These are phyloP conservation scores for Phyllachora maydis DNA, from an alignment of 2,329 filamentous ascomycete species.

Conservation along the genomic window DNA sequence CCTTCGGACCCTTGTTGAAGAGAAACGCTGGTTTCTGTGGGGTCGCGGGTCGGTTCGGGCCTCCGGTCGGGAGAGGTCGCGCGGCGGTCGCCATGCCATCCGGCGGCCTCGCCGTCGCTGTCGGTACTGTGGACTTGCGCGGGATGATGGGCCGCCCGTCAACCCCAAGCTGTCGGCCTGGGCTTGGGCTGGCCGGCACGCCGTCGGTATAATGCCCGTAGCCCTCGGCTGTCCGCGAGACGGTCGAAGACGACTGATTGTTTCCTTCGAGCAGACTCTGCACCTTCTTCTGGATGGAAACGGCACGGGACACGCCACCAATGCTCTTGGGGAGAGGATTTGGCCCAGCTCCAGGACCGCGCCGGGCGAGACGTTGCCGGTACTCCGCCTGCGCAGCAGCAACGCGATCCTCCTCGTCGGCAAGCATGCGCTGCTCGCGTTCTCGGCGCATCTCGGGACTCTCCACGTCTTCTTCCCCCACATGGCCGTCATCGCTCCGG, in stretches of 20 bases:
- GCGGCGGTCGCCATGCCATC: slow-evolving; percentile 6
- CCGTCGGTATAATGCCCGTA: slow-evolving; percentile 71
- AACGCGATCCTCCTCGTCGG: slow-evolving; percentile 77
- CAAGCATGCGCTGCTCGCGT: slow-evolving; percentile 60
- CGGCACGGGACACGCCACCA: slow-evolving; percentile 42
- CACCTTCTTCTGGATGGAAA: slow-evolving; percentile 82
- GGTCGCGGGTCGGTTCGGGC: slow-evolving; percentile 22
- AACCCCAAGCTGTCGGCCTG: no score
- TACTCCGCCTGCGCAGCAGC: slow-evolving; percentile 81
- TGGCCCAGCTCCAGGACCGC: slow-evolving; percentile 15
- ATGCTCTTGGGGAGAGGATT: slow-evolving; percentile 29
- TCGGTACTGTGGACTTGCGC: no score
- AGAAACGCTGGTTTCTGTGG: slow-evolving; percentile 42
- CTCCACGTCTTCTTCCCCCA: slow-evolving; percentile 48
- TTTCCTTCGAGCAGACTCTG: slow-evolving; percentile 70
- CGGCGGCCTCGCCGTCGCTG: slow-evolving; percentile 16
- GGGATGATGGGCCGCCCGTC: slow-evolving; percentile 19
- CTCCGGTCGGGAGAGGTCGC: no score
- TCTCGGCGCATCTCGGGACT: slow-evolving; percentile 81
- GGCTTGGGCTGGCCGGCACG: slow-evolving; percentile 15
- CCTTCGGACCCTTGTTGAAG: slow-evolving; percentile 25
- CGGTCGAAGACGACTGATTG: slow-evolving; percentile 31
- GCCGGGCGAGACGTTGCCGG: slow-evolving; percentile 47
- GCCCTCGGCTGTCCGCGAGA: slow-evolving; percentile 58
- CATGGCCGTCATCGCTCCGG: slow-evolving; percentile 43